These are phyloP conservation scores for Otatea glauca DNA, from an alignment of 176 grass and related monocot species.

Conservation along the genomic window DNA sequence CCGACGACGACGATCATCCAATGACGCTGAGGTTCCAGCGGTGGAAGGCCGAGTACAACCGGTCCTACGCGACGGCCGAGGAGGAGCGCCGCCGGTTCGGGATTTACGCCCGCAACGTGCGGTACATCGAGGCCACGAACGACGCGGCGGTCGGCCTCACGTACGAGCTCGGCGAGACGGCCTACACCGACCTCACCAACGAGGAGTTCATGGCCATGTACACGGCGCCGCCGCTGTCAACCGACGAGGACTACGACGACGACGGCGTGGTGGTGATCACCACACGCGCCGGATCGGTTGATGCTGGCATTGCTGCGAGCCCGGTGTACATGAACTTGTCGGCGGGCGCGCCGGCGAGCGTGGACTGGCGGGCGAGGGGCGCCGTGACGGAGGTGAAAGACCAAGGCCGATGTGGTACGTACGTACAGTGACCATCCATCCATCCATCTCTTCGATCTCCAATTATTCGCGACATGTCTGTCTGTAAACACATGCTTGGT, in stretches of 20 bases:
- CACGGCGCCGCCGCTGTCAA: background rate
- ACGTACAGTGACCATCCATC: background rate
- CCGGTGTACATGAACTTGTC: constrained; percentile 40
- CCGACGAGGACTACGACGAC: background rate
- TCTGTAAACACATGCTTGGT: constrained; percentile 6
- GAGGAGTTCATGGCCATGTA: constrained; percentile 63
- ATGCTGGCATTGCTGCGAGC: background rate
- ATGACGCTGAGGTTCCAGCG: constrained; percentile 3
- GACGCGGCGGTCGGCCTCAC: constrained; percentile 41
- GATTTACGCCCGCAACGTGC: constrained; percentile 46
- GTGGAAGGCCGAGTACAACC: constrained; percentile 48
- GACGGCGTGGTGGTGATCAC: constrained; percentile 32
- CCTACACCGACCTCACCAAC: constrained; percentile 63
- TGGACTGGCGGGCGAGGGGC: constrained; percentile 47
- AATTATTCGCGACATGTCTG: background rate
- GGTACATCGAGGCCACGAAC: constrained; percentile 61
- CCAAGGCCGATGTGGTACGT: constrained; percentile 56
- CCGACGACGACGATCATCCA: background rate
- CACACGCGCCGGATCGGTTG: constrained; percentile 36
- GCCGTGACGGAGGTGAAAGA: constrained; percentile 58
- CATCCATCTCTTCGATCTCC: background rate
- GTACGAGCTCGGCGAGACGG: constrained; percentile 62
- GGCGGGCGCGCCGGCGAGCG: constrained; percentile 41
- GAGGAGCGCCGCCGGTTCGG: constrained; percentile 44
- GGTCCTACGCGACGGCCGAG: constrained; percentile 12